phyloP scores from a whole-genome alignment of 2,329 filamentous ascomycete genomes.

The Rutstroemia sp. region DNA sequence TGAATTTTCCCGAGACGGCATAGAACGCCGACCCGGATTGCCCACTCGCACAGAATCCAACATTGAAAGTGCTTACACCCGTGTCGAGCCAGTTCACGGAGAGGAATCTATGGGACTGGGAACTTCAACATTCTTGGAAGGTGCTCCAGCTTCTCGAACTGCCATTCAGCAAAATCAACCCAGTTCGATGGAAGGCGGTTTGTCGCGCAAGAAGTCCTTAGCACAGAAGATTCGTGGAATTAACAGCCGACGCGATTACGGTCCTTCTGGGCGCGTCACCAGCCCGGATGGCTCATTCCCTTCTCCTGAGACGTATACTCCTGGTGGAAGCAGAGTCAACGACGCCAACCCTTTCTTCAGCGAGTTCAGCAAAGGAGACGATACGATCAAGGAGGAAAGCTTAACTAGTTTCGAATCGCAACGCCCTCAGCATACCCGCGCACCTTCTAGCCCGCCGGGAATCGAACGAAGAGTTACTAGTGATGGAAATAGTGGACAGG shows the following conservation, averaged over 20 bases:
- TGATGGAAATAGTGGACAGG: conserved; percentile 38
- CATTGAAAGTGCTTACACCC: conserved; percentile 61
- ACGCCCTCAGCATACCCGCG: conserved; percentile 32
- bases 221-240: conserved; percentile 87
- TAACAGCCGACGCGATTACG: conserved; percentile 56
- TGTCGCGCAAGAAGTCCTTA: conserved; percentile 89
- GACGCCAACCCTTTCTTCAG: conserved; percentile 75
- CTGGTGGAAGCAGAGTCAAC: conserved; percentile 32
- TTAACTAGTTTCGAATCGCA: conserved; percentile 38
- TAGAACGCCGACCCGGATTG: conserved; percentile 32
- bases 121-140: conserved; percentile 92
- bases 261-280: conserved; percentile 50
- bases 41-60: conserved; percentile 22
- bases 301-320: conserved; percentile 28
- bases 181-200: conserved; percentile 48
- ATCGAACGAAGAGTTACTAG: conserved; percentile 60
- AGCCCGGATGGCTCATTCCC: conserved; percentile 45
- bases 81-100: conserved; percentile 71
- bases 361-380: conserved; percentile 61
- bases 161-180: conserved; percentile 67
- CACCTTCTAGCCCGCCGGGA: conserved; percentile 51
- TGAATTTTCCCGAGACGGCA: conserved; percentile 56
- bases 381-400: conserved; percentile 52
- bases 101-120: conserved; percentile 78
- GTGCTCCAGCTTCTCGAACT: conserved; percentile 75